phyloP scores from a whole-genome alignment of 768 basidiomycete species.

The Guyanaporus albipodus region DNA sequence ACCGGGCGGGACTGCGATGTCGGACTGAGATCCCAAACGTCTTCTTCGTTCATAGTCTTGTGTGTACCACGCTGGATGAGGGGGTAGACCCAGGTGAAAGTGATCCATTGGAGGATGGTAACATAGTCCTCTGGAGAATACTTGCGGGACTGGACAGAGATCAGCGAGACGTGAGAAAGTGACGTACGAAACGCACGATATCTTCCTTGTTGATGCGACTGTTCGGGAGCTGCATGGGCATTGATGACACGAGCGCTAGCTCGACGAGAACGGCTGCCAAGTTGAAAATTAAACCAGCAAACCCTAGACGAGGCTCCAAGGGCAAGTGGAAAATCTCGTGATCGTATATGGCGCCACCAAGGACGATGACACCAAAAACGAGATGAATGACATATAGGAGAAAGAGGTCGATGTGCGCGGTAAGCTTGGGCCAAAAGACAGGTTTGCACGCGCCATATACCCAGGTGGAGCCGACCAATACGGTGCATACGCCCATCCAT shows the following conservation, averaged over 20 bases:
- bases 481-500: constrained; percentile 37
- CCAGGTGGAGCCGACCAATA: constrained; percentile 58
- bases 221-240: constrained; percentile 69
- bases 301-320: constrained; percentile 31
- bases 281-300: constrained; percentile 37
- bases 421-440: constrained; percentile 48
- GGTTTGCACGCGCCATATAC: constrained; percentile 60
- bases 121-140: constrained; percentile 69
- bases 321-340: constrained; percentile 40
- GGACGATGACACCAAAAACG: constrained; percentile 40
- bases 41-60: constrained; percentile 61
- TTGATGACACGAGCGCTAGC: constrained; percentile 47
- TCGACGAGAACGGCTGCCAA: constrained; percentile 41
- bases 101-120: constrained; percentile 64
- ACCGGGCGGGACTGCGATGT: constrained; percentile 63
- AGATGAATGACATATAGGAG: constrained; percentile 51
- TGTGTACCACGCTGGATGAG: constrained; percentile 48
- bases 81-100: constrained; percentile 70
- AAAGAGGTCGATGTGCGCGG: constrained; percentile 63
- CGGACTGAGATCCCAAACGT: constrained; percentile 70
- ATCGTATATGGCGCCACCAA: constrained; percentile 56
- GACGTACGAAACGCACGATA: constrained; percentile 47
- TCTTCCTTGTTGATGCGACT: constrained; percentile 45
- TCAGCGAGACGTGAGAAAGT: not conserved
- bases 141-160: constrained; percentile 23